Evolutionary conservation across 2,329 filamentous ascomycete genomes (phyloP).

Genomic region (Fusarium ramigenum): DNA sequence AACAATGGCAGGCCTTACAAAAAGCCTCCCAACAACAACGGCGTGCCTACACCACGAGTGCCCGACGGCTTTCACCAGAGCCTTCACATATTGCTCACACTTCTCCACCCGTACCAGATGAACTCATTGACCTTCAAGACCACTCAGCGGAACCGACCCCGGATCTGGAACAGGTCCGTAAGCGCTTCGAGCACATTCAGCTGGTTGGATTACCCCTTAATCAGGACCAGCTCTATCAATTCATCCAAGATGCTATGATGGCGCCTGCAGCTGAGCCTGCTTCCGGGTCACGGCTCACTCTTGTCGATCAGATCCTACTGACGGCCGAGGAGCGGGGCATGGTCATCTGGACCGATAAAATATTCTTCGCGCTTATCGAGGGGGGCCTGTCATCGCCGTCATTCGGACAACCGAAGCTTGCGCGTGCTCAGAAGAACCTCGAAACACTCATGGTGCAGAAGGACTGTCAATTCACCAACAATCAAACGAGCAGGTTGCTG

Average conservation of each 20-base stretch:
- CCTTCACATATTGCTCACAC: no score
- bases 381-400: constrained; percentile 47
- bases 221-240: constrained; percentile 47
- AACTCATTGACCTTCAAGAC: neutral
- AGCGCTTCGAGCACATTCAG: constrained; percentile 52
- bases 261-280: constrained; percentile 34
- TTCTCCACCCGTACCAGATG: neutral
- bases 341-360: constrained; percentile 53
- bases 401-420: constrained; percentile 45
- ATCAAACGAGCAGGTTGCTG: constrained; percentile 55
- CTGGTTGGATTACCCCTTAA: constrained; percentile 49
- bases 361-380: constrained; percentile 61
- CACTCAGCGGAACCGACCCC: neutral
- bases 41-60: constrained; percentile 48
- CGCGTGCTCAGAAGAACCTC: constrained; percentile 55
- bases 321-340: constrained; percentile 58
- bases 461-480: constrained; percentile 50
- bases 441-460: constrained; percentile 55
- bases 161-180: constrained; percentile 36
- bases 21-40: constrained; percentile 49
- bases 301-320: constrained; percentile 56
- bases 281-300: constrained; percentile 45
- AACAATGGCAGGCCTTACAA: constrained; percentile 50
- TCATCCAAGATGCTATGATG: constrained; percentile 53
- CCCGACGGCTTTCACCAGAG: constrained; percentile 36